These are phyloP conservation scores for Sordariomycetes sp. DNA, from an alignment of 2,329 filamentous ascomycete species.

Conservation along the genomic window DNA sequence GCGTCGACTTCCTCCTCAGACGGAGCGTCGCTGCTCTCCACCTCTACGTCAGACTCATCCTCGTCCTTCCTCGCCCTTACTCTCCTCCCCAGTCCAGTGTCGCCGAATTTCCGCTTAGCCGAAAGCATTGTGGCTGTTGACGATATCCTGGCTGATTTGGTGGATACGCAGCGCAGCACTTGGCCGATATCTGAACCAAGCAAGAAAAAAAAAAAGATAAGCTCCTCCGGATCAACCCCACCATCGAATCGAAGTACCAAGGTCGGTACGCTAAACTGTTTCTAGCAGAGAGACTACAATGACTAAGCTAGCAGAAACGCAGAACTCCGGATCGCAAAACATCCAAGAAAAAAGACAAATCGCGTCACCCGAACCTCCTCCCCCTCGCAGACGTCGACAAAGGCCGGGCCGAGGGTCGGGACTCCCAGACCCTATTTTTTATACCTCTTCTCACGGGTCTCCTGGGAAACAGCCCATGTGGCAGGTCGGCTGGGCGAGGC, in stretches of 20 bases:
- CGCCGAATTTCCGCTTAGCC: constrained; percentile 26
- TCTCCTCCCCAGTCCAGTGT: constrained; percentile 23
- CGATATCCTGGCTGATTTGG: not conserved
- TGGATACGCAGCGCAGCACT: not conserved
- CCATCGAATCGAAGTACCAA: not conserved
- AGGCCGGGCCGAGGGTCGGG: not conserved
- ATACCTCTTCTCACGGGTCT: not conserved
- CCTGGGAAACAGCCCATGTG: not conserved
- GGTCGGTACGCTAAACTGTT: not conserved
- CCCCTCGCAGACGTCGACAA: not conserved
- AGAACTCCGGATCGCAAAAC: not conserved
- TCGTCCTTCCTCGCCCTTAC: constrained; percentile 28
- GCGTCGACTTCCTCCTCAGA: constrained; percentile 9
- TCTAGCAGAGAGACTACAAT: not conserved
- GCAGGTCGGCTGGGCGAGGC: not conserved
- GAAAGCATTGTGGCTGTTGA: constrained; percentile 15
- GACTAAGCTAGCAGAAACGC: not conserved
- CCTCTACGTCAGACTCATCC: constrained; percentile 26
- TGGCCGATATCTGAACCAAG: not conserved
- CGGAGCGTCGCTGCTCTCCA: constrained; percentile 17
- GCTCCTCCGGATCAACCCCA: not conserved
- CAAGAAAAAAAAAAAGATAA: not conserved
- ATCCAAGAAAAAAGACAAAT: not conserved
- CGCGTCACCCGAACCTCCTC: not conserved
- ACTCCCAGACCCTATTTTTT: not conserved